Percentiles rank a stretch among this genome's conserved stretches.
Evolutionary conservation across 495 filamentous ascomycete genomes (phyloP).

Genomic region (Friedmanniomyces simplex): DNA sequence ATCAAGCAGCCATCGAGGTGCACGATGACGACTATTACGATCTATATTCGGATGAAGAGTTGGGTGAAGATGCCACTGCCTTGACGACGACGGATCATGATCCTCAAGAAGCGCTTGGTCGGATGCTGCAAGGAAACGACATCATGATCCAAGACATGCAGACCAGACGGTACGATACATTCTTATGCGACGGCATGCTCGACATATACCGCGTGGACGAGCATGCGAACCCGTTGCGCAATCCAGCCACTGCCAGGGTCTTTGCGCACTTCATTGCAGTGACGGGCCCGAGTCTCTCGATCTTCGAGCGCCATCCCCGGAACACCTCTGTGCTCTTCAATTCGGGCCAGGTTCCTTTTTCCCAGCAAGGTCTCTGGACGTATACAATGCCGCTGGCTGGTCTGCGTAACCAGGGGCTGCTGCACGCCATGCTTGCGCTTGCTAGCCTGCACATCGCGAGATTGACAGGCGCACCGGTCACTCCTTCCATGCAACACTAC

Average conservation of each 20-base stretch:
- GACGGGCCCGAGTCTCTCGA: constrained; percentile 74
- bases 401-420: constrained; percentile 68
- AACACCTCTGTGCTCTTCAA: constrained; percentile 65
- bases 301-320: constrained; percentile 75
- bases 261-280: constrained; percentile 91
- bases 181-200: constrained; percentile 64
- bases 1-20: constrained; percentile 37
- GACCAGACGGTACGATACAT: constrained; percentile 52
- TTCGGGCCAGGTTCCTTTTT: constrained; percentile 50
- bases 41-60: constrained; percentile 60
- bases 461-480: constrained; percentile 57
- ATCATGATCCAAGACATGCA: constrained; percentile 42
- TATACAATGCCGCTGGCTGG: constrained; percentile 79
- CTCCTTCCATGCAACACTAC: constrained; percentile 84
- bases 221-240: constrained; percentile 68
- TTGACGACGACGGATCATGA: constrained; percentile 21
- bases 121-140: constrained; percentile 35
- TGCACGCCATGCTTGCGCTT: constrained; percentile 86
- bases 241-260: constrained; percentile 70
- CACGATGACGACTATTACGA: constrained; percentile 52
- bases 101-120: constrained; percentile 32
- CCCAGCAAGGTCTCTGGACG: constrained; percentile 74
- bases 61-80: constrained; percentile 41
- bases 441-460: constrained; percentile 83
- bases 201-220: constrained; percentile 65